Evolutionary conservation across 2,329 filamentous ascomycete species (phyloP), one percentile per base, ranked within the genome.

Genomic region (Cytospora paraplurivora): DNA sequence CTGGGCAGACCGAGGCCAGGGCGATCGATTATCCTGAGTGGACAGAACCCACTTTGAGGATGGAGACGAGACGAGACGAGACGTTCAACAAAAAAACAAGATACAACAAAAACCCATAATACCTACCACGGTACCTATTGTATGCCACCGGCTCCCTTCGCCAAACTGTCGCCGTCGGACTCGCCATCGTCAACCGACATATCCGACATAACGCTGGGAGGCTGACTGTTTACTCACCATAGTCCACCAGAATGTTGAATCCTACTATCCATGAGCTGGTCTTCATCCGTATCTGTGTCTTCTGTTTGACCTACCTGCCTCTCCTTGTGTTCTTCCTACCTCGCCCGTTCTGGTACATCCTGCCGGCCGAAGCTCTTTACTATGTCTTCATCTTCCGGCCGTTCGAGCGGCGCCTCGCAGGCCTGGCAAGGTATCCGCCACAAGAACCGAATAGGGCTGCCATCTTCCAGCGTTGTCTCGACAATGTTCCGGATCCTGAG

Each of bases 381-480:
- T 77, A 76, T 56, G n/a, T 75, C 0, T 65, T 75, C 59, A 66
- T 84, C 49, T 82, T 79, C 69, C 67, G 71, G 3, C 81, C 80
- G 0, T 78, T 79, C 67, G 75, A 74, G 21, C 66, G 66, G 17
- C 76, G 76, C 15, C 74, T 83, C n/a, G 69, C 70, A 7, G 65
- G 70, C 15, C 69, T 72, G 19, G 79, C 79, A 12, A 65, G 69
- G 15, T 77, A 83, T 58, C 81, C 81, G 2, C 72, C 76, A 0
- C 71, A 81, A 11, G 75, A 78, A 1, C 76, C 74, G 38, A 71
- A 79, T 6, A 80, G 88, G 32, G 75, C 77, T 50, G 77, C 73
- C 1, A 75, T 91, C 3, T 89, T 90, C 70, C 73, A 79, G 57
- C 79, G 79, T 47, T 86, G 85, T 73, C 76, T 82, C 64, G 76